Percentiles rank a stretch among this genome's conserved stretches.
Conservation (phyloP, 2,329 filamentous ascomycete genomes). For the Blastomyces gilchristii region DNA sequence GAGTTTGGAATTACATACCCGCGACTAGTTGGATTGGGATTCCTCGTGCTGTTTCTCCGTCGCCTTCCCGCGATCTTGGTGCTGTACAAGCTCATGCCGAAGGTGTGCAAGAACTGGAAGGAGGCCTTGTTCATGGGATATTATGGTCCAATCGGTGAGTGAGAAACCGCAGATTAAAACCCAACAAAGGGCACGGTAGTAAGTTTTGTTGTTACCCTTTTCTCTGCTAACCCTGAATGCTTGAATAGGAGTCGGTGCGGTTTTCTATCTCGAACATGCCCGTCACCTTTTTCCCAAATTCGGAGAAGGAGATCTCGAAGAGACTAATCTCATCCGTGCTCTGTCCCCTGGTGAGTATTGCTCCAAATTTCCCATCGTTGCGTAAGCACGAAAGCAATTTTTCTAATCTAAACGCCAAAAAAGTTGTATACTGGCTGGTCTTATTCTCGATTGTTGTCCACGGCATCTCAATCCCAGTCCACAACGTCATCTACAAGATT, state of each 20-base stretch:
- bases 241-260: conserved; percentile 32
- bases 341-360: conserved; percentile 31
- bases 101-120: conserved; percentile 43
- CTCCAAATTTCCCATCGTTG: background rate
- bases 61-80: conserved; percentile 48
- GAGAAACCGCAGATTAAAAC: background rate
- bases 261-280: conserved; percentile 40
- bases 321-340: conserved; percentile 32
- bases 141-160: conserved; percentile 35
- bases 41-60: conserved; percentile 46
- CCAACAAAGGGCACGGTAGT: background rate
- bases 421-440: conserved; percentile 39
- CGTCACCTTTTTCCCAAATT: conserved; percentile 35
- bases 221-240: background rate
- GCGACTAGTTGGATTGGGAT: conserved; percentile 43
- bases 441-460: conserved; percentile 34
- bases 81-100: conserved; percentile 47
- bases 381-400: background rate
- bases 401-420: background rate
- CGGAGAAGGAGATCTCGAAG: conserved; percentile 31
- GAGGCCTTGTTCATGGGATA: conserved; percentile 54
- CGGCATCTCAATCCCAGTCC: conserved; percentile 29
- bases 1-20: conserved; percentile 44
- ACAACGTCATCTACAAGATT: conserved; percentile 26
- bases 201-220: background rate